Evolutionary conservation across 331 rosid genomes (phyloP).

Genomic region (Cydonia oblonga): DNA sequence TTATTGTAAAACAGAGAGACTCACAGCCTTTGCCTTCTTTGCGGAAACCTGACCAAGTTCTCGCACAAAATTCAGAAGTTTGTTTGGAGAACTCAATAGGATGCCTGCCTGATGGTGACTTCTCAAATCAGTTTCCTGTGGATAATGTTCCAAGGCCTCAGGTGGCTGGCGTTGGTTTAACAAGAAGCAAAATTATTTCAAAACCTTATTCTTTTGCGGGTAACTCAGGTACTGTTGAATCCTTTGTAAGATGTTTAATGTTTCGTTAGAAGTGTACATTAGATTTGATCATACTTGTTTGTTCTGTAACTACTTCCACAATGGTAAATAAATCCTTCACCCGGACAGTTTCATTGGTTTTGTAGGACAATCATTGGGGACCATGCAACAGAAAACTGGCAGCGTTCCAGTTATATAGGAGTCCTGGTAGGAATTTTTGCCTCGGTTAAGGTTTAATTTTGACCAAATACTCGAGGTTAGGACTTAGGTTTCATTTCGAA

Average conservation of each 20-base stretch:
- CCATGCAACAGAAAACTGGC: constrained; percentile 61
- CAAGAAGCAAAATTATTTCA: constrained; percentile 44
- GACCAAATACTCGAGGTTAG: constrained; percentile 49
- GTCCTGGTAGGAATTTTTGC: constrained; percentile 28
- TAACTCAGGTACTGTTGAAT: constrained; percentile 44
- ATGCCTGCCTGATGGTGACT: constrained; percentile 29
- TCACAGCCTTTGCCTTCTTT: constrained; percentile 24
- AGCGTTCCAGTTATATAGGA: constrained; percentile 64
- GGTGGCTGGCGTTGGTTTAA: constrained; percentile 48
- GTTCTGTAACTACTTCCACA: not conserved
- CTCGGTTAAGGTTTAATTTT: constrained; percentile 35
- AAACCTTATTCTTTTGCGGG: constrained; percentile 53
- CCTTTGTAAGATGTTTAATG: not conserved
- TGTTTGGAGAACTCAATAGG: constrained; percentile 33
- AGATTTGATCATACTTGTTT: not conserved
- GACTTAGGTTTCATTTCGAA: constrained; percentile 42
- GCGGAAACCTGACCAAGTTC: constrained; percentile 36
- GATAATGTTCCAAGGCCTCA: constrained; percentile 57
- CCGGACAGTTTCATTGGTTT: constrained; percentile 31
- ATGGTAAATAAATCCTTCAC: constrained; percentile 5
- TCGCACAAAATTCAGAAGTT: constrained; percentile 43
- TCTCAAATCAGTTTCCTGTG: constrained; percentile 47
- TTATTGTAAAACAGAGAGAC: constrained; percentile 38
- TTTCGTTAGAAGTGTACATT: not conserved
- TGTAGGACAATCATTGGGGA: constrained; percentile 65